A percentile compares a stretch with the other conserved stretches of the same genome.
These are phyloP conservation scores for Gossypium ekmanianum DNA, from an alignment of 345 rosid genomes.

Conservation along the genomic window DNA sequence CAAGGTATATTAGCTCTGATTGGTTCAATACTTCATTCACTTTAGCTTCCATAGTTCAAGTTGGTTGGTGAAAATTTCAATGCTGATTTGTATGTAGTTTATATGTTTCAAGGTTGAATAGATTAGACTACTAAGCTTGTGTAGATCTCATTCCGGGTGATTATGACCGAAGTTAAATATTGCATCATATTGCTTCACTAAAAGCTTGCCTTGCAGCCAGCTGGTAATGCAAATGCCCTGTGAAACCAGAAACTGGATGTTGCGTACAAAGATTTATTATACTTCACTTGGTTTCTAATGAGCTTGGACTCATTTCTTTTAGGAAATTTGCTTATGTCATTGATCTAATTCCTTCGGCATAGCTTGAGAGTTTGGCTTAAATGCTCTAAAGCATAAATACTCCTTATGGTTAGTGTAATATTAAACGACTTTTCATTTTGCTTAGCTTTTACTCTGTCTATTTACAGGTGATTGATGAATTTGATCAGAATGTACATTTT, in stretches of 20 bases:
- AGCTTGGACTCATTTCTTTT: neutral
- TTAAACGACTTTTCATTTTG: neutral
- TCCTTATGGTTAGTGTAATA: neutral
- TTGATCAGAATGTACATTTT: conserved; percentile 72
- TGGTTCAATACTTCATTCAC: neutral
- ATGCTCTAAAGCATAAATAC: neutral
- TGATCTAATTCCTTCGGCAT: neutral
- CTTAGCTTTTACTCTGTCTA: neutral
- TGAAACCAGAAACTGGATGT: neutral
- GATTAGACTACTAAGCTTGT: neutral
- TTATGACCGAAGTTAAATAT: neutral
- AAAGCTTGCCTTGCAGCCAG: neutral
- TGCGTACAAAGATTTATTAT: neutral
- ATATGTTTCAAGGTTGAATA: neutral
- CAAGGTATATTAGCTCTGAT: conserved; percentile 46
- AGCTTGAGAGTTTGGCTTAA: neutral
- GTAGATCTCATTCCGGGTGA: neutral
- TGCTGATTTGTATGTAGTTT: neutral
- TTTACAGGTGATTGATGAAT: conserved; percentile 89
- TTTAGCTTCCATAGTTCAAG: neutral
- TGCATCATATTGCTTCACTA: neutral
- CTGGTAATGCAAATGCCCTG: neutral
- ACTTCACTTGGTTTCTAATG: neutral
- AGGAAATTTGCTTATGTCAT: neutral
- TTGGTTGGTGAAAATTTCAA: neutral